Base-by-base conservation (phyloP, 2,329 filamentous ascomycete species). In the Fusarium ramigenum region DNA sequence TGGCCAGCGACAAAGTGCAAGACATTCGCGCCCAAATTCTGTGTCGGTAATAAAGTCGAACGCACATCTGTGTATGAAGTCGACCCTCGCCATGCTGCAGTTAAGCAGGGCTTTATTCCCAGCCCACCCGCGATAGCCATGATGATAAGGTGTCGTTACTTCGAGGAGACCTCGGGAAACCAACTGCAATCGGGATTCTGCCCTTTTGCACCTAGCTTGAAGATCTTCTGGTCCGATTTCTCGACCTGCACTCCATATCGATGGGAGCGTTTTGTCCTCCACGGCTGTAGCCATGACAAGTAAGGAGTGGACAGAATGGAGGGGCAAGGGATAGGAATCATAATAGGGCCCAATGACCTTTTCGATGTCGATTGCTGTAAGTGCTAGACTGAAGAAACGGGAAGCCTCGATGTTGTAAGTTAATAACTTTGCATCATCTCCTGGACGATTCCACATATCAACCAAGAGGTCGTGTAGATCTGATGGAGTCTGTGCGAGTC, bases 371-470 rank as follows among this genome's bases (percentile, higher is more conserved):
- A n/a, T n/a, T 11, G 19, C 36, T 14, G 19, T 0, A 18, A 54
- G 3, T 0, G 9, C 18, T 7, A 21, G 7, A 12, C 0, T 23
- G 18, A 63, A 63, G 2, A 36, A 37, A 2, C 30, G 60, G 7
- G 60, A 40, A 2, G 54, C 23, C 0, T 39, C 50, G 7, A 18
- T 3, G 0, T 0, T 12, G 9, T 18, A 7, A n/a, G 12, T 16
- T 7, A 4, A 39, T 0, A 39, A 9, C 2, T 28, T 28, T 0
- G 14, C 14, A 39, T 53, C 18, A 28, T 53, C 50, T 53, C 50
- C 34, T 0, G 34, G 19, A 0, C 34, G 50, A 0, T 12, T 1
- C 34, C 34, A 28, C 50, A 53, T 39, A 7, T 53, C 23, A 0
- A 28, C 9, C 3, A 53, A 28, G 3, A 53, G 34, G 3, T 28